Conservation (phyloP, 768 basidiomycete species). For the Piloderma croceum region DNA sequence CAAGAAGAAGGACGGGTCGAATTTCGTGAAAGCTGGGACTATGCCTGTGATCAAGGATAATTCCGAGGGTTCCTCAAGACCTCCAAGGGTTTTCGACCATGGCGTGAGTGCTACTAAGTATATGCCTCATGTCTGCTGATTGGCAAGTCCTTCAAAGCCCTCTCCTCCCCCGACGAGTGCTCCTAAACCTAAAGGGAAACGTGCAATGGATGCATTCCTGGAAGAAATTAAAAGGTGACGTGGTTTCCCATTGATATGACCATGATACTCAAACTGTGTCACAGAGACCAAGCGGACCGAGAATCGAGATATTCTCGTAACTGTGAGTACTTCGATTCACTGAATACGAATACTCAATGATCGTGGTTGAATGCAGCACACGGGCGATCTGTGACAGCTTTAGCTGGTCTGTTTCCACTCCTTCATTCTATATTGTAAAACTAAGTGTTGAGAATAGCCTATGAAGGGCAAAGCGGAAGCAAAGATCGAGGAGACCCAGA, state of each 20-base stretch:
- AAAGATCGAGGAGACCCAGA: slow-evolving; percentile 85
- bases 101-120: too few relatives aligned
- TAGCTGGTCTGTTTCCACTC: slow-evolving; percentile 72
- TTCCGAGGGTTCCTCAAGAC: slow-evolving; percentile 24
- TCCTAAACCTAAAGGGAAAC: slow-evolving; percentile 84
- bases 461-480: slow-evolving; percentile 87
- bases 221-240: slow-evolving; percentile 93
- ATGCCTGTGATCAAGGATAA: slow-evolving; percentile 30
- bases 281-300: slow-evolving; percentile 86
- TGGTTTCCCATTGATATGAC: neutral
- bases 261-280: neutral
- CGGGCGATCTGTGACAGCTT: slow-evolving; percentile 78
- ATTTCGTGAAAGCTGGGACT: slow-evolving; percentile 59
- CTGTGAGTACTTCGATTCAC: slow-evolving; percentile 33
- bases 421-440: neutral
- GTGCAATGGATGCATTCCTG: slow-evolving; percentile 93
- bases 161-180: slow-evolving; percentile 45
- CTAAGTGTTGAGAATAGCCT: slow-evolving; percentile 41
- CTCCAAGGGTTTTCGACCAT: slow-evolving; percentile 25
- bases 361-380: slow-evolving; percentile 36
- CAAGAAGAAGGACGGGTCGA: slow-evolving; percentile 44
- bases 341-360: neutral
- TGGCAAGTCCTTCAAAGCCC: too few relatives aligned
- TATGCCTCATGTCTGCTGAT: too few relatives aligned
- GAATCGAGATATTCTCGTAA: slow-evolving; percentile 78